Evolutionary conservation across 176 grass and related monocot genomes (phyloP).

Genomic region (Miscanthus lutarioriparius): DNA sequence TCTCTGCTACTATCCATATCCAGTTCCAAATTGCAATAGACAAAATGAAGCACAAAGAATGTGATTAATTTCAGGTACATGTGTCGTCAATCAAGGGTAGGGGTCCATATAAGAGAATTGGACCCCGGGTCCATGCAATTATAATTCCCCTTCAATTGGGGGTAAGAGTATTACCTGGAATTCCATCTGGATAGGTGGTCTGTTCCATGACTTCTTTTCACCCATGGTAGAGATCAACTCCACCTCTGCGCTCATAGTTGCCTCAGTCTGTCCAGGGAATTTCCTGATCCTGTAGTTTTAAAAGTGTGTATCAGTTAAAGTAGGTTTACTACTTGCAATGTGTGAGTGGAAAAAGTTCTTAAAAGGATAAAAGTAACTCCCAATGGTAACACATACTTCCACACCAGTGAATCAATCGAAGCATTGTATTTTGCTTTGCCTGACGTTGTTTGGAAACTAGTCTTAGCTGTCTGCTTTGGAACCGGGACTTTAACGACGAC

Average conservation of each 20-base stretch:
- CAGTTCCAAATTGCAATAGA: constrained; percentile 18
- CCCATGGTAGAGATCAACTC: constrained; percentile 99
- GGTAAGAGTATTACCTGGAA: constrained; percentile 71
- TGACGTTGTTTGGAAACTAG: constrained; percentile 96
- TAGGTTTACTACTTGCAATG: constrained; percentile 8
- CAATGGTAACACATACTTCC: constrained; percentile 78
- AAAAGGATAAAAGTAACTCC: not conserved
- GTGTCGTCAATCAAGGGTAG: too few relatives aligned
- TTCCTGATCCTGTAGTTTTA: constrained; percentile 88
- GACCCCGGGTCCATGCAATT: too few relatives aligned
- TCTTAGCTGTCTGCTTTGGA: constrained; percentile 98
- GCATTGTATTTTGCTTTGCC: constrained; percentile 99
- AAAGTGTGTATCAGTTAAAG: constrained; percentile 30
- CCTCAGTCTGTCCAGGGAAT: constrained; percentile 97
- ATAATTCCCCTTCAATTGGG: not conserved
- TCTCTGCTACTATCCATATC: not conserved
- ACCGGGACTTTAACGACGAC: constrained; percentile 97
- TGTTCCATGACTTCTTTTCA: constrained; percentile 94
- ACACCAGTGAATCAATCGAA: constrained; percentile 94
- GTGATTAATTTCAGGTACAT: too few relatives aligned
- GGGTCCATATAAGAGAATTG: too few relatives aligned
- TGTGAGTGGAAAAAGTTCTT: not conserved
- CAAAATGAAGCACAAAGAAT: not conserved
- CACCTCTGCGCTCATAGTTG: constrained; percentile 98
- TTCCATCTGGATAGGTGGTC: constrained; percentile 99